Evolutionary conservation across 306 rosid genomes (phyloP).

Genomic region (Coriaria nepalensis): DNA sequence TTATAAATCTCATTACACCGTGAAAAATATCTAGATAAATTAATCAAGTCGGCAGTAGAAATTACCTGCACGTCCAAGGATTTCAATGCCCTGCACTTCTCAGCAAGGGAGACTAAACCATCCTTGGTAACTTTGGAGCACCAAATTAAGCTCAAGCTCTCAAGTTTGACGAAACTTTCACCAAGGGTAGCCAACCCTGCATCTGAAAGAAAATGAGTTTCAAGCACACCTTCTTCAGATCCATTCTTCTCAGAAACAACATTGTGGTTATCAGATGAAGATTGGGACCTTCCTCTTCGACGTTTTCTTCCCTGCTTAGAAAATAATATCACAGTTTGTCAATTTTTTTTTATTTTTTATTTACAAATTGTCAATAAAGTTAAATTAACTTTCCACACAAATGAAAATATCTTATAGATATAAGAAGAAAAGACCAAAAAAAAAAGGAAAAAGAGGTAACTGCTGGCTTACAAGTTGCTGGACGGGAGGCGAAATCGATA

Average conservation of each 20-base stretch:
- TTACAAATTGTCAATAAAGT: too few species aligned
- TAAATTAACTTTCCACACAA: too few species aligned
- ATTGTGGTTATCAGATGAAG: slow-evolving; percentile 28
- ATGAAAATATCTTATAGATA: too few species aligned
- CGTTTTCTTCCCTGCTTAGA: slow-evolving; percentile 41
- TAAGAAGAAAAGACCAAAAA: too few species aligned
- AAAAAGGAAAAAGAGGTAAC: too few species aligned
- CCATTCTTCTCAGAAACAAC: slow-evolving; percentile 18
- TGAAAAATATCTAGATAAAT: too few species aligned
- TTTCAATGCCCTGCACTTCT: slow-evolving; percentile 40
- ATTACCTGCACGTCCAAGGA: slow-evolving; percentile 88
- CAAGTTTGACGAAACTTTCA: slow-evolving; percentile 64
- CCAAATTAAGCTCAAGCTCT: slow-evolving; percentile 75
- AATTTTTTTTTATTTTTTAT: too few species aligned
- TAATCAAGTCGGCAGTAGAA: too few species aligned
- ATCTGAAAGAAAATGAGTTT: slow-evolving; percentile 53
- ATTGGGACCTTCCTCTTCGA: slow-evolving; percentile 8
- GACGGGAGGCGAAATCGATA: slow-evolving; percentile 41
- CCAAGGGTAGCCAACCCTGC: slow-evolving; percentile 57
- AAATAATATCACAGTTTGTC: not conserved
- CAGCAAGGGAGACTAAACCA: slow-evolving; percentile 50
- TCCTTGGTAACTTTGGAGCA: slow-evolving; percentile 61
- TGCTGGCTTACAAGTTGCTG: slow-evolving; percentile 29
- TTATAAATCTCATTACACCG: too few species aligned
- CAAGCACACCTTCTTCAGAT: slow-evolving; percentile 28